Evolutionary conservation across 1,139 yeast genomes (phyloP).

Genomic region (Suhomyces choctaworum): DNA sequence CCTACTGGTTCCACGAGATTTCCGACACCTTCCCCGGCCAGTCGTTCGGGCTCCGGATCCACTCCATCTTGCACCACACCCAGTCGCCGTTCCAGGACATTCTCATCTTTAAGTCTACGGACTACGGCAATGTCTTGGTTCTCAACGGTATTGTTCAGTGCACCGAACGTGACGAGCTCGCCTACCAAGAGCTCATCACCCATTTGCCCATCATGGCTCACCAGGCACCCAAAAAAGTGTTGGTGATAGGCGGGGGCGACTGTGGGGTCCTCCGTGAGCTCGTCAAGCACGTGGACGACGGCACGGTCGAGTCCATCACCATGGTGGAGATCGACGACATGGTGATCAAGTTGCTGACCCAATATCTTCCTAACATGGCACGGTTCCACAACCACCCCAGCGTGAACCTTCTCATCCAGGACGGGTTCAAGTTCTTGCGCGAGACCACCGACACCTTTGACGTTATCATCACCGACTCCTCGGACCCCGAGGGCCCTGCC

Average conservation of each 20-base stretch:
- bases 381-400: constrained; percentile 67
- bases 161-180: constrained; percentile 86
- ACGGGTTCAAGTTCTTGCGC: constrained; percentile 81
- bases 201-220: constrained; percentile 79
- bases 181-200: constrained; percentile 87
- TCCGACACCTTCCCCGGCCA: constrained; percentile 47
- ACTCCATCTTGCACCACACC: constrained; percentile 36
- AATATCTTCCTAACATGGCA: constrained; percentile 82
- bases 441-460: constrained; percentile 56
- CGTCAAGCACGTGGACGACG: constrained; percentile 61
- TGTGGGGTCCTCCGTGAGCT: constrained; percentile 90
- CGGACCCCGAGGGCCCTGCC: constrained; percentile 99
- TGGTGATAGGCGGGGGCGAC: constrained; percentile 93
- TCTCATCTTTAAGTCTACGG: constrained; percentile 68
- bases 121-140: constrained; percentile 82
- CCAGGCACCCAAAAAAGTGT: constrained; percentile 67
- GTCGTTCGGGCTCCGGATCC: constrained; percentile 41
- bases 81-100: constrained; percentile 43
- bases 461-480: constrained; percentile 90
- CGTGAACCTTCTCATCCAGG: constrained; percentile 74
- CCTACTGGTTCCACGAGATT: constrained; percentile 45
- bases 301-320: constrained; percentile 64
- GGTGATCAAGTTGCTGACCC: constrained; percentile 73
- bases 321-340: constrained; percentile 90
- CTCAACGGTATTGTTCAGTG: constrained; percentile 87